Conservation (phyloP, 495 filamentous ascomycete species). For the Penicillium arizonense region DNA sequence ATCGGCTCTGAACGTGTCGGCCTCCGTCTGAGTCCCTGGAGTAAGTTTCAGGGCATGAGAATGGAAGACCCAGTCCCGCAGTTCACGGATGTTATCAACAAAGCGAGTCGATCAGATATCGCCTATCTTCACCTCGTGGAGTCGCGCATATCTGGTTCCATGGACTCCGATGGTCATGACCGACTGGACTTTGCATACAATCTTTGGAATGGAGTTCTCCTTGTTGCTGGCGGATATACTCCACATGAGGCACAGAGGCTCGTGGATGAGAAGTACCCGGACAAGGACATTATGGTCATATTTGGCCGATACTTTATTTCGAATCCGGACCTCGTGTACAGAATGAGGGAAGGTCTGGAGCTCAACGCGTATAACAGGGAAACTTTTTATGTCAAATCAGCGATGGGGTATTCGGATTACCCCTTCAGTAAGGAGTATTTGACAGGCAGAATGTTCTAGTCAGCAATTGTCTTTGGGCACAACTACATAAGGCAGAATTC, state of each 20-base stretch:
- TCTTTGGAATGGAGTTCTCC: conserved; percentile 31
- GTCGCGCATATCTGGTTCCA: conserved; percentile 39
- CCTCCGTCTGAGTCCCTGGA: conserved; percentile 61
- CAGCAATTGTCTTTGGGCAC: too few species aligned
- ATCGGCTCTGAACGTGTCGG: conserved; percentile 58
- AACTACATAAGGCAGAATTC: too few species aligned
- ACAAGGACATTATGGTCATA: conserved; percentile 46
- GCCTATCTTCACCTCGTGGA: conserved; percentile 66
- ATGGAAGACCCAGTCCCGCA: conserved; percentile 61
- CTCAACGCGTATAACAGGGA: conserved; percentile 15
- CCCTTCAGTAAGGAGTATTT: conserved; percentile 10
- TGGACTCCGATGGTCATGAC: conserved; percentile 35
- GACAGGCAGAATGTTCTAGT: not conserved
- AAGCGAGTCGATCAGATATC: conserved; percentile 48
- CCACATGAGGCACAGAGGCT: conserved; percentile 39
- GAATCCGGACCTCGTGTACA: conserved; percentile 63
- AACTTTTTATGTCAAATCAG: conserved; percentile 8
- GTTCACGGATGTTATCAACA: conserved; percentile 52
- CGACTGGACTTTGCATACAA: conserved; percentile 46
- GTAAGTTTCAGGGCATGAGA: conserved; percentile 60
- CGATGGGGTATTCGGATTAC: conserved; percentile 13
- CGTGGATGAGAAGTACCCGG: conserved; percentile 49
- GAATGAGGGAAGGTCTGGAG: conserved; percentile 45
- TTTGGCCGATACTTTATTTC: conserved; percentile 65
- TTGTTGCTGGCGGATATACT: conserved; percentile 59